A percentile compares a stretch with the other conserved stretches of the same genome.
phyloP scores from a whole-genome alignment of 768 basidiomycete genomes.

The Suillus brevipes region DNA sequence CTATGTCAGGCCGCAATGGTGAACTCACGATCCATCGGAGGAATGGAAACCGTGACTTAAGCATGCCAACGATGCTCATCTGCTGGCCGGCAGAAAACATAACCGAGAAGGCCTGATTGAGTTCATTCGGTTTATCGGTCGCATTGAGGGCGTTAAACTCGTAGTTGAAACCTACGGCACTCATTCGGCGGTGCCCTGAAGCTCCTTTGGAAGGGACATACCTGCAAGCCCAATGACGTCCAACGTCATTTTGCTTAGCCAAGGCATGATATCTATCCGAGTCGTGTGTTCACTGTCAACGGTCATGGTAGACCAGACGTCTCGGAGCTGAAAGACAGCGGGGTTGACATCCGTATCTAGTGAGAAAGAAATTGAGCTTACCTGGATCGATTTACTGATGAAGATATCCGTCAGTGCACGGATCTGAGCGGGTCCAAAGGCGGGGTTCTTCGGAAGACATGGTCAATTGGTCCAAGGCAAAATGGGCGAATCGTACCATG shows the following conservation, averaged over 20 bases:
- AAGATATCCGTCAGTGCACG: conserved; percentile 59
- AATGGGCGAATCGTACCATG: conserved; percentile 24
- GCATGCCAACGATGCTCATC: conserved; percentile 26
- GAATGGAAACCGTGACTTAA: conserved; percentile 37
- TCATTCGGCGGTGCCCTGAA: not conserved
- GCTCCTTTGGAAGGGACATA: conserved; percentile 9
- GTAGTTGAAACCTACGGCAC: conserved; percentile 38
- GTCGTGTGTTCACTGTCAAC: conserved; percentile 15
- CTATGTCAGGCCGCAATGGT: not conserved
- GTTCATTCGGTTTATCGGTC: conserved; percentile 27
- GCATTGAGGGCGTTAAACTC: conserved; percentile 34
- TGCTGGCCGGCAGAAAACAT: conserved; percentile 24
- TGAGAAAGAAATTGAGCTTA: conserved; percentile 19
- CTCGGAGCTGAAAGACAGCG: conserved; percentile 42
- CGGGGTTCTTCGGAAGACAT: conserved; percentile 49
- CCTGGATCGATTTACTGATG: conserved; percentile 53
- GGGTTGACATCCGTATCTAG: conserved; percentile 4
- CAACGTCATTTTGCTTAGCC: conserved; percentile 38
- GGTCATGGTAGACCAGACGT: conserved; percentile 43
- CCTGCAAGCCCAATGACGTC: conserved; percentile 46
- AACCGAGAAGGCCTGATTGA: conserved; percentile 35
- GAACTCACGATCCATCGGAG: conserved; percentile 40
- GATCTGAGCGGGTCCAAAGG: conserved; percentile 61
- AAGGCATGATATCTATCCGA: conserved; percentile 34
- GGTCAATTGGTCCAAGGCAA: not conserved